These are phyloP conservation scores for Umbelopsis sp. DNA, from an alignment of 371 early-diverging fungal genomes.

Conservation along the genomic window DNA sequence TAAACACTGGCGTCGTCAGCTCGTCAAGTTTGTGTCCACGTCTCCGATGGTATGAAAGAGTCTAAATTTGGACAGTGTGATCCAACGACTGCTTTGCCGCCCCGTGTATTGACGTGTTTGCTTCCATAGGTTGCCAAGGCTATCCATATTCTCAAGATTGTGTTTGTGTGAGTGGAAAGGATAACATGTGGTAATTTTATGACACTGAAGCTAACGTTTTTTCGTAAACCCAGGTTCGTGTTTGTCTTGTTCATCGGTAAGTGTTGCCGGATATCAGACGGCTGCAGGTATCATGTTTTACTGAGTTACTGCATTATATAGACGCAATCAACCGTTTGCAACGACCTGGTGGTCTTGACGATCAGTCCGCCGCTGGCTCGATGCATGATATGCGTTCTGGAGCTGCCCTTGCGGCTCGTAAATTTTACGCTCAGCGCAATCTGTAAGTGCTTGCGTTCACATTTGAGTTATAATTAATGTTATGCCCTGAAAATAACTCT, in stretches of 20 bases:
- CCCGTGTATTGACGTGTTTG: neutral
- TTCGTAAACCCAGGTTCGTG: constrained; percentile 42
- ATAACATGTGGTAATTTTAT: neutral
- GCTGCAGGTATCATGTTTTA: neutral
- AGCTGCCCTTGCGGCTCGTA: constrained; percentile 62
- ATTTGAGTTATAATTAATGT: no score
- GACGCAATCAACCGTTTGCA: constrained; percentile 70
- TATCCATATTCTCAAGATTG: constrained; percentile 51
- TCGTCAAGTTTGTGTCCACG: constrained; percentile 50
- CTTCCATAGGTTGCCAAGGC: constrained; percentile 39
- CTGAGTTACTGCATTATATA: constrained; percentile 16
- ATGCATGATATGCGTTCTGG: constrained; percentile 51
- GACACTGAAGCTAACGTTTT: neutral
- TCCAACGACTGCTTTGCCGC: neutral
- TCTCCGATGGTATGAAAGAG: constrained; percentile 34
- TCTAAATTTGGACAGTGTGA: neutral
- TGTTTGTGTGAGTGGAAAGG: constrained; percentile 52
- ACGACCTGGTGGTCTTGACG: constrained; percentile 46
- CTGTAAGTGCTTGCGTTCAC: constrained; percentile 42
- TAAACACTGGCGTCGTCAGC: constrained; percentile 53
- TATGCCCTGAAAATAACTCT: no score
- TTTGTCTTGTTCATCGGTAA: constrained; percentile 63
- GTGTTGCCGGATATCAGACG: neutral
- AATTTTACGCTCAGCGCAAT: constrained; percentile 88
- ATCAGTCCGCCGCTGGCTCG: constrained; percentile 33